Evolutionary conservation across 2,329 filamentous ascomycete species (phyloP).

Genomic region (Xylariaceae sp.): DNA sequence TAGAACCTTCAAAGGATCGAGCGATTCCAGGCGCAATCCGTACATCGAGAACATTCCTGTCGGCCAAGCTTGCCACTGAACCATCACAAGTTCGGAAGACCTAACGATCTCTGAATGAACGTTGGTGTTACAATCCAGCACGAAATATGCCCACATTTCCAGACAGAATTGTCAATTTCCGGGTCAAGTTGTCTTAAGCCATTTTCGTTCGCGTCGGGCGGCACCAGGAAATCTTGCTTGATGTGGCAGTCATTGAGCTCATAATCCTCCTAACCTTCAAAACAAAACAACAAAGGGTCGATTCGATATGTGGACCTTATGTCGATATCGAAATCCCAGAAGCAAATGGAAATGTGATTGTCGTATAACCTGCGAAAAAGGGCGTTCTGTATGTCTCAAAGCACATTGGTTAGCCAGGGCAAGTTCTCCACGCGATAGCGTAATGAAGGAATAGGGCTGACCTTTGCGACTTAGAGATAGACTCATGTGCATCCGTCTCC

Average conservation of each 20-base stretch:
- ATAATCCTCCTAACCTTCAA: too few relatives aligned
- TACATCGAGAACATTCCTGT: too few relatives aligned
- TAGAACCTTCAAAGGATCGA: too few relatives aligned
- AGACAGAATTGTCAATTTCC: neutral
- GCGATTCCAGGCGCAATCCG: too few relatives aligned
- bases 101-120: too few relatives aligned
- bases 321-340: too few relatives aligned
- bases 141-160: neutral
- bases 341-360: neutral
- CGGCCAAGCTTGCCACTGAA: too few relatives aligned
- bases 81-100: too few relatives aligned
- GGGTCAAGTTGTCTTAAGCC: neutral
- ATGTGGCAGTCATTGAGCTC: too few relatives aligned
- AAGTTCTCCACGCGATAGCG: neutral
- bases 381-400: neutral
- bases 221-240: neutral
- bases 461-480: neutral
- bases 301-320: neutral
- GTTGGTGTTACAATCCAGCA: too few relatives aligned
- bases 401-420: neutral
- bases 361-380: neutral
- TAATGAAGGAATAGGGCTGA: neutral
- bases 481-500: neutral
- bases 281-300: too few relatives aligned
- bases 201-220: neutral